These are phyloP conservation scores for Rhodamnia argentea DNA, from an alignment of 345 rosid genomes.

Conservation along the genomic window DNA sequence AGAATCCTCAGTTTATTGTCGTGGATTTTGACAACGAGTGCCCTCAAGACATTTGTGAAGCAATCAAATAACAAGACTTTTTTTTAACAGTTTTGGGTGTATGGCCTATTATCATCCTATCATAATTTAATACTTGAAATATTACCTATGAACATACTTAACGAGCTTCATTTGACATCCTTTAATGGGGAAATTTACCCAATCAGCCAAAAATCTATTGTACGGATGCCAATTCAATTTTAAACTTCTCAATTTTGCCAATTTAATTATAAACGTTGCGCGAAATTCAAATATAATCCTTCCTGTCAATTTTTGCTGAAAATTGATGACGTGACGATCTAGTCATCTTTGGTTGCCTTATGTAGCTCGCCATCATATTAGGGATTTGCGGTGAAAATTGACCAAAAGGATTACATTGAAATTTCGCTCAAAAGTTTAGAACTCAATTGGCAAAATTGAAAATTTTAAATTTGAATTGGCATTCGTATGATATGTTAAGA, in stretches of 20 bases:
- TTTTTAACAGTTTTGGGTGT: not conserved
- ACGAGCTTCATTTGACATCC: not conserved
- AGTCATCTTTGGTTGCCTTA: accelerated
- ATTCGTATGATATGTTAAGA: not conserved
- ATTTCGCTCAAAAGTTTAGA: not conserved
- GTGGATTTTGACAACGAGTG: not conserved
- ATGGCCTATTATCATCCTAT: not conserved
- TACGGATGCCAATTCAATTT: not conserved
- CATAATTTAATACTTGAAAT: not conserved
- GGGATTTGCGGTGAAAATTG: not conserved
- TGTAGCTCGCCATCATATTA: accelerated
- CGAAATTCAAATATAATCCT: not conserved
- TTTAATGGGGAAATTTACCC: not conserved
- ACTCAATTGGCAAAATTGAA: not conserved
- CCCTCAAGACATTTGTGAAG: not conserved
- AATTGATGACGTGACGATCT: not conserved
- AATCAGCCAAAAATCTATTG: not conserved
- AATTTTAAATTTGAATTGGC: not conserved
- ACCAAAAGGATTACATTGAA: not conserved
- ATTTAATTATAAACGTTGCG: not conserved
- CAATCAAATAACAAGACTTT: not conserved
- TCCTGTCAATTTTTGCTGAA: not conserved
- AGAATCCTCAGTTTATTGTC: not conserved
- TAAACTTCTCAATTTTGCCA: not conserved
- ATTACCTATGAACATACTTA: not conserved